Base-by-base conservation (phyloP, 129 eudicot species). In the Chrysanthemum makinoi region DNA sequence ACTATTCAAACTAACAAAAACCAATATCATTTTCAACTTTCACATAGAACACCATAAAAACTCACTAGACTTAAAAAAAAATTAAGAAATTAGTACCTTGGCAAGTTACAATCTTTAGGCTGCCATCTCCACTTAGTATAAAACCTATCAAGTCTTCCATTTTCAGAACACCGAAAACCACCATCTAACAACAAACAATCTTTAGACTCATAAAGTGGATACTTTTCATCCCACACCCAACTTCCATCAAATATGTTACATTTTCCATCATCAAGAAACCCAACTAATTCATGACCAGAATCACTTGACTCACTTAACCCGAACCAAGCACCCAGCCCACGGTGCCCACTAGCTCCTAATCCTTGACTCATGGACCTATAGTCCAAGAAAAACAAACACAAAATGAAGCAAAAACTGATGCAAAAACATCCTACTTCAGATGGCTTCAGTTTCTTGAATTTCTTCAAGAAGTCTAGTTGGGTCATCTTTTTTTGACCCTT, bases 101-200 rank as follows among this genome's bases (percentile, higher is more conserved):
- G 95, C 78, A 91, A 87, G 71, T 83, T 83, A 81, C 97, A 91
- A 80, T 80, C 68, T 70, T 87, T 87, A 30, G 97, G 97, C 54
- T 91, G 95, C 97, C 97, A 91, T 30, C 97, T 84, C 97, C 97
- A 91, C 62, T 91, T 83, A 52, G 91, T 87, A 56, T 87, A 91
- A 79, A 83, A 85, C 0, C 72, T 65, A 82, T 90, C 97, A 73
- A 70, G 69, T 76, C 97, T 79, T 0, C 95, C 91, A 79, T 90
- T 90, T 68, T 90, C 89, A 66, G 86, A 83, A 57, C 97, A 90
- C 28, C 95, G 57, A 80, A 90, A 90, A 10, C 97, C 97, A 65
- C 54, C 87, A 78, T 90, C 97, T 77, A 83, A 54, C 70, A 90
- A 87, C 80, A 75, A 66, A 68, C 97, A 91, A 87, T 87, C 91